Conservation (phyloP, 495 filamentous ascomycete species). For the Neurospora tetraspora region DNA sequence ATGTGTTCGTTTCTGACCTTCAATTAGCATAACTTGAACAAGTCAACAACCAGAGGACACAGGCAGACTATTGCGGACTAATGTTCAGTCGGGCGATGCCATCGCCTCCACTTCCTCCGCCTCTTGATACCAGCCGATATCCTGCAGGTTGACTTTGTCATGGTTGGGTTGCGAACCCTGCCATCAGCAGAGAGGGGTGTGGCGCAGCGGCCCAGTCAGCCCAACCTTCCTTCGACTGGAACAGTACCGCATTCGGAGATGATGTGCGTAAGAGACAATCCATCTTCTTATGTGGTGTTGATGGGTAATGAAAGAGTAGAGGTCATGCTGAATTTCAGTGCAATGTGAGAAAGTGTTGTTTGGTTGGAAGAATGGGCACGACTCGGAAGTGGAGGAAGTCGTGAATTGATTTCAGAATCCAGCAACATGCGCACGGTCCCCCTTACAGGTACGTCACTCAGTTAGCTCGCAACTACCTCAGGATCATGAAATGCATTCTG, state of each 20-base stretch:
- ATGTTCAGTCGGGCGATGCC: background rate
- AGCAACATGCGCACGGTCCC: background rate
- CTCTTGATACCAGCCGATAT: background rate
- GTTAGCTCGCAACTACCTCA: too few species aligned
- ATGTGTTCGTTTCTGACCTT: background rate
- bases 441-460: background rate
- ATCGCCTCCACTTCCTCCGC: background rate
- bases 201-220: background rate
- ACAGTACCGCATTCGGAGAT: background rate
- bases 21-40: background rate
- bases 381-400: background rate
- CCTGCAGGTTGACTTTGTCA: background rate
- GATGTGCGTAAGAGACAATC: background rate
- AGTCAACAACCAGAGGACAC: background rate
- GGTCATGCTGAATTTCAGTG: background rate
- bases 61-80: background rate
- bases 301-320: background rate
- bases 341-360: background rate
- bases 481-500: too few species aligned
- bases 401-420: too few species aligned
- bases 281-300: background rate
- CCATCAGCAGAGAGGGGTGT: background rate
- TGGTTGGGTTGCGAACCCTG: background rate
- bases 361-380: background rate
- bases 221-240: background rate